These are phyloP conservation scores for Solanum chaucha DNA, from an alignment of 257 asterid genomes.

Conservation along the genomic window DNA sequence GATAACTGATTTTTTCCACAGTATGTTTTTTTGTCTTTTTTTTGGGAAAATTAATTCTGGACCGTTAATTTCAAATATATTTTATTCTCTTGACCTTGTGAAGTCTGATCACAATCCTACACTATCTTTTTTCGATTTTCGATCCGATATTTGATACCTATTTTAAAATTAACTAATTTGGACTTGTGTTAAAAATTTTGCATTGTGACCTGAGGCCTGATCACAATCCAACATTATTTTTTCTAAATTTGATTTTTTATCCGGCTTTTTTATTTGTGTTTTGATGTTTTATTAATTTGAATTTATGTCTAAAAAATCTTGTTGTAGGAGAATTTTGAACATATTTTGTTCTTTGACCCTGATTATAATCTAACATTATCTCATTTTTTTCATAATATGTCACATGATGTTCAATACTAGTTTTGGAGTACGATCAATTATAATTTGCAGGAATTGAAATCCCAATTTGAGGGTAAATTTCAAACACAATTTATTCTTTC, in stretches of 20 bases:
- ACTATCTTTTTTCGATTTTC: background rate
- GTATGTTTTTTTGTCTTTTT: background rate
- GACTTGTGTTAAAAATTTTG: too few species aligned
- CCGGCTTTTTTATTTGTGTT: background rate
- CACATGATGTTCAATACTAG: background rate
- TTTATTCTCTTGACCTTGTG: background rate
- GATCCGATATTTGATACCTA: background rate
- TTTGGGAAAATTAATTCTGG: background rate
- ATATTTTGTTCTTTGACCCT: background rate
- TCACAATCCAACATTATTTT: background rate
- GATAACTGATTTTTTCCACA: background rate
- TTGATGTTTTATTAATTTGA: too few species aligned
- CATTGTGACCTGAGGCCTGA: background rate
- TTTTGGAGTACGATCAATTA: background rate
- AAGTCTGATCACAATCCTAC: background rate
- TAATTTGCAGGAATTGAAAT: background rate
- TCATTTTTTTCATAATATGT: background rate
- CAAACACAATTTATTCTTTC: background rate
- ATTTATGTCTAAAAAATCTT: background rate
- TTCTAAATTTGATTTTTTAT: background rate
- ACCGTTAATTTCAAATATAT: conserved; percentile 3
- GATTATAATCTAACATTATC: background rate
- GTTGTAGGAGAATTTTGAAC: background rate
- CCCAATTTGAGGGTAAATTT: background rate
- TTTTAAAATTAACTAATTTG: background rate